Conservation (phyloP, 2,329 filamentous ascomycete genomes). For the Penicillium sp. region DNA sequence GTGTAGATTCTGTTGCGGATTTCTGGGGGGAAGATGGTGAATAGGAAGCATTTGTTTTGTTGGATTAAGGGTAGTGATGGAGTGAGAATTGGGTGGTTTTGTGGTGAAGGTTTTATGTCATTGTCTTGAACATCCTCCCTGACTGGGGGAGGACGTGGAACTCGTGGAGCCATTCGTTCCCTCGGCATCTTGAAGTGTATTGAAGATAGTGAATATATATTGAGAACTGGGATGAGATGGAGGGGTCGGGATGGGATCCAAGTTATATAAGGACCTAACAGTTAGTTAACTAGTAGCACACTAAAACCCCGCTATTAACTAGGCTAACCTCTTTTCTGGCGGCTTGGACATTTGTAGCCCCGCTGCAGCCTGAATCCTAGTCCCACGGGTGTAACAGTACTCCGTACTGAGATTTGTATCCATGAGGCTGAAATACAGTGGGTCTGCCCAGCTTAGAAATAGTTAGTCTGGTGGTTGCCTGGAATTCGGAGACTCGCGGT, state of each 20-base stretch:
- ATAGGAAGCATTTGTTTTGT: neutral
- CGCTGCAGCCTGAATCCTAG: neutral
- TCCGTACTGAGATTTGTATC: neutral
- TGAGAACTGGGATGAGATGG: neutral
- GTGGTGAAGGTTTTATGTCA: neutral
- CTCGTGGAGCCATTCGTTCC: neutral
- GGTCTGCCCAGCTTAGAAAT: neutral
- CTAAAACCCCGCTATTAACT: neutral
- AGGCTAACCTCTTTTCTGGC: neutral
- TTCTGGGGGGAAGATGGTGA: constrained; percentile 1
- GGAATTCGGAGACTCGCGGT: neutral
- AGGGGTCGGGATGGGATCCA: neutral
- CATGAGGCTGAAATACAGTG: neutral
- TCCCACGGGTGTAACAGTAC: too few relatives aligned
- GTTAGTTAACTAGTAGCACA: neutral
- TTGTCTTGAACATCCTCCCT: neutral
- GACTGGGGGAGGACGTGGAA: neutral
- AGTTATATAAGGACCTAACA: neutral
- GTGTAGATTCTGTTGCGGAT: constrained; percentile 7
- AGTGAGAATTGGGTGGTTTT: neutral
- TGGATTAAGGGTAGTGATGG: constrained; percentile 4
- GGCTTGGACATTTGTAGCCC: neutral
- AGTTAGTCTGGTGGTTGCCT: neutral
- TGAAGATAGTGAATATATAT: neutral
- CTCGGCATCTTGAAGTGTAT: too few relatives aligned